Base-by-base conservation (phyloP, 768 basidiomycete genomes). In the Cyclocybe cylindracea region DNA sequence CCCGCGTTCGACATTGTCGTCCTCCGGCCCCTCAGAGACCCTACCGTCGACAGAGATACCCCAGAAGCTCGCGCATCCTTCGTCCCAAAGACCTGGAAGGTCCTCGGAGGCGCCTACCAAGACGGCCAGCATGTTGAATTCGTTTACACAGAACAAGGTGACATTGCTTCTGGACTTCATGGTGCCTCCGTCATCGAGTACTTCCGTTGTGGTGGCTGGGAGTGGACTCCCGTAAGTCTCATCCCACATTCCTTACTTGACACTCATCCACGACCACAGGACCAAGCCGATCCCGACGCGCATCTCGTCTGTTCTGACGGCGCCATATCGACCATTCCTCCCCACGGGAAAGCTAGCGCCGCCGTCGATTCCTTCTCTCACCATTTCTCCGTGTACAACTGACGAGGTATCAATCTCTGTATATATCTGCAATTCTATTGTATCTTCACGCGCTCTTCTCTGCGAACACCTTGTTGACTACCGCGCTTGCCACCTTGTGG, bases 221-320 rank as follows among this genome's bases (percentile, higher is more conserved):
- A 89, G 58, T 97, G 94, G 94, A 74, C 73, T 38, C 94, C 94
- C 14, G 91, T 93, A 62, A 61, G 84, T 72, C 35, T 51, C 46
- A 45, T 31, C 40, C 16, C 8, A 19, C 32, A n/a, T 40, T 29
- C 44, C 40, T 24, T 32, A 14, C 14, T 14, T 19, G 38, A 29
- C 14, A 9, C n/a, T 34, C 18, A 4, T 50, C 32, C 37, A 51
- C 40, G 7, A 51, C 36, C 57, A 44, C 60, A 94, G 89, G 79
- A 85, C 55, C 68, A 75, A 9, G 58, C 60, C 24, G 89, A 93
- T 55, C 70, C 77, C 10, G 64, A 68, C 9, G 87, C 91, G 0
- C 87, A 88, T 67, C 68, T 89, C 13, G 60, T 96, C 10, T 97
- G 94, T 63, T 79, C 82, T 4, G 94, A 97, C 60, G 94, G 94